Percentiles rank a stretch among this genome's conserved stretches.
These are phyloP conservation scores for Lignosus rhinocerotis DNA, from an alignment of 1,284 basidiomycete genomes.

Conservation along the genomic window DNA sequence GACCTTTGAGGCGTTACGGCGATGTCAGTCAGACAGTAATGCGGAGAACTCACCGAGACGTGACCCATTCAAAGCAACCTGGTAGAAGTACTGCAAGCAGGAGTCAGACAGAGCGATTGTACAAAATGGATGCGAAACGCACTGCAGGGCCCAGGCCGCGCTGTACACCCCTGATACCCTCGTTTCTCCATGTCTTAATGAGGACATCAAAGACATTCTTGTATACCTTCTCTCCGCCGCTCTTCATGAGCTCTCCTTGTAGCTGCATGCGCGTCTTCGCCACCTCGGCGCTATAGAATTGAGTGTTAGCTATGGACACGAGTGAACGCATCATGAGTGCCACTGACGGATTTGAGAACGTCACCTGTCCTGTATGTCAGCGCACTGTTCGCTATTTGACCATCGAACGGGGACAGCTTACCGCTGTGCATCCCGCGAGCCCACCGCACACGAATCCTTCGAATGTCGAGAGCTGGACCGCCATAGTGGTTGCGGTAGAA, in stretches of 20 bases:
- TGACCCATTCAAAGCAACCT: slow-evolving; percentile 92
- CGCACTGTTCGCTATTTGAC: background rate
- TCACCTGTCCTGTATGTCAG: slow-evolving; percentile 51
- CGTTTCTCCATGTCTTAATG: slow-evolving; percentile 88
- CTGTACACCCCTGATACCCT: slow-evolving; percentile 89
- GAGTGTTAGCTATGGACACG: too few species aligned
- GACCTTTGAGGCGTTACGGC: slow-evolving; percentile 52
- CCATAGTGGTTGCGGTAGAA: background rate
- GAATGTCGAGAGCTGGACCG: slow-evolving; percentile 49
- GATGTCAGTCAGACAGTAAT: background rate
- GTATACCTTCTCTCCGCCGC: slow-evolving; percentile 77
- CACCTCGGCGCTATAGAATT: slow-evolving; percentile 63
- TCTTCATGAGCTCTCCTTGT: slow-evolving; percentile 88
- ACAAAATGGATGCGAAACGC: slow-evolving; percentile 36
- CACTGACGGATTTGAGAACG: slow-evolving; percentile 66
- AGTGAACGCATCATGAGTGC: background rate
- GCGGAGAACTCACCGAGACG: slow-evolving; percentile 66
- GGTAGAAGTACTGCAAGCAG: slow-evolving; percentile 76
- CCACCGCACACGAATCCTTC: slow-evolving; percentile 87
- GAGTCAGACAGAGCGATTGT: too few species aligned
- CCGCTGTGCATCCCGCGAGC: slow-evolving; percentile 84
- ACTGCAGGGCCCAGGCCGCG: slow-evolving; percentile 88
- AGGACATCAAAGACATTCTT: slow-evolving; percentile 86
- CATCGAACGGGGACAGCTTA: slow-evolving; percentile 36
- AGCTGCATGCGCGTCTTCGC: slow-evolving; percentile 93